Evolutionary conservation across 108 stramenopile genomes (phyloP).

Genomic region (Skeletonema costatum): DNA sequence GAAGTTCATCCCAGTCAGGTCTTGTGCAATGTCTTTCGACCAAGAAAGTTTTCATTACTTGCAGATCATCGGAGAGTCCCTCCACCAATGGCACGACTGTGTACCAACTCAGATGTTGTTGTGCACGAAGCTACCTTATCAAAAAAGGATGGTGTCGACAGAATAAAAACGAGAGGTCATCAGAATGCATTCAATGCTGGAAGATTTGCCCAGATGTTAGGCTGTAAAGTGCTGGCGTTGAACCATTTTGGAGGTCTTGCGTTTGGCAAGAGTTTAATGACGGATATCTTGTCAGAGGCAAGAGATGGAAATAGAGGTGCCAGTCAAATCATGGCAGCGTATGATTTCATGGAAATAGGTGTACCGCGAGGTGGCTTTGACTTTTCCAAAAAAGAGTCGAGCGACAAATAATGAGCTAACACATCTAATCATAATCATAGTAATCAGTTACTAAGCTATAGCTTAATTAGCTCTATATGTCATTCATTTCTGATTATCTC

Average conservation of each 20-base stretch:
- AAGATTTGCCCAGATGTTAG: slow-evolving; percentile 43
- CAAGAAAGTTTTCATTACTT: slow-evolving; percentile 70
- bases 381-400: slow-evolving; percentile 15
- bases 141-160: slow-evolving; percentile 44
- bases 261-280: slow-evolving; percentile 7
- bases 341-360: slow-evolving; percentile 80
- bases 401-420: not conserved
- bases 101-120: slow-evolving; percentile 73
- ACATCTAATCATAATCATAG: too few species aligned
- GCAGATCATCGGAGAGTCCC: slow-evolving; percentile 75
- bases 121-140: slow-evolving; percentile 89
- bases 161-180: slow-evolving; percentile 64
- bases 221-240: slow-evolving; percentile 63
- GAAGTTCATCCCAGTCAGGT: slow-evolving; percentile 69
- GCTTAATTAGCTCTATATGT: not conserved
- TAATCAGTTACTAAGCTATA: not conserved
- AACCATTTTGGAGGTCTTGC: slow-evolving; percentile 73
- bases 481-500: not conserved
- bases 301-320: slow-evolving; percentile 34
- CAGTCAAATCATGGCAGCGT: slow-evolving; percentile 54
- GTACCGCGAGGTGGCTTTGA: slow-evolving; percentile 74
- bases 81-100: slow-evolving; percentile 59
- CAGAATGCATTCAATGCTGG: slow-evolving; percentile 83
- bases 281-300: slow-evolving; percentile 50
- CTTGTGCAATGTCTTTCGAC: slow-evolving; percentile 32